Percentiles rank a stretch among this genome's conserved stretches.
Conservation (phyloP, 1,284 basidiomycete species). For the Puccinia brachypodii region DNA sequence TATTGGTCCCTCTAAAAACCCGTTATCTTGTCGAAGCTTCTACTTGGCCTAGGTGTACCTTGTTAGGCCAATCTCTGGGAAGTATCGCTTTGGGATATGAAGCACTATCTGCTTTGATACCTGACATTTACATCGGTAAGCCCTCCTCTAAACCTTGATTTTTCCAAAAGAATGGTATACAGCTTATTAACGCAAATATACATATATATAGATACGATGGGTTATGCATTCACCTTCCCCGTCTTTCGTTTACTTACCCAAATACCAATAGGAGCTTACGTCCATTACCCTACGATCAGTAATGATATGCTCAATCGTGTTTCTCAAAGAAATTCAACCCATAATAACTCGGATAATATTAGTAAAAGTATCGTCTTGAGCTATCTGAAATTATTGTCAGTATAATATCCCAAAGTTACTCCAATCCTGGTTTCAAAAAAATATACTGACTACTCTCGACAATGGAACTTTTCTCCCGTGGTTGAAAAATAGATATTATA, state of each 20-base stretch:
- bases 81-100: constrained; percentile 80
- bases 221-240: constrained; percentile 90
- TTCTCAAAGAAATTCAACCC: constrained; percentile 63
- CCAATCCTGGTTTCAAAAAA: too few species aligned
- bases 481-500: constrained; percentile 71
- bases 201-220: constrained; percentile 99
- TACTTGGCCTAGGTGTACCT: constrained; percentile 82
- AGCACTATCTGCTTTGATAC: constrained; percentile 69
- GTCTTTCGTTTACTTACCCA: constrained; percentile 65
- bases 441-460: too few species aligned
- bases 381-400: constrained; percentile 71
- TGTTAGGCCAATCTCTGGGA: constrained; percentile 86
- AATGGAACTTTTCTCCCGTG: too few species aligned
- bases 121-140: constrained; percentile 86
- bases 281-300: constrained; percentile 95
- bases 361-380: constrained; percentile 67
- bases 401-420: constrained; percentile 49
- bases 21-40: constrained; percentile 75
- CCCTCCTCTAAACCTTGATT: not conserved
- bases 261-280: constrained; percentile 77
- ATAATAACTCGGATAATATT: constrained; percentile 69
- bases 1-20: constrained; percentile 74
- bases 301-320: constrained; percentile 90
- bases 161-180: not conserved
- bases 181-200: too few species aligned